Evolutionary conservation across 192 early-diverging fungal species (phyloP).

Genomic region (Borealophlyctis nickersoniae): DNA sequence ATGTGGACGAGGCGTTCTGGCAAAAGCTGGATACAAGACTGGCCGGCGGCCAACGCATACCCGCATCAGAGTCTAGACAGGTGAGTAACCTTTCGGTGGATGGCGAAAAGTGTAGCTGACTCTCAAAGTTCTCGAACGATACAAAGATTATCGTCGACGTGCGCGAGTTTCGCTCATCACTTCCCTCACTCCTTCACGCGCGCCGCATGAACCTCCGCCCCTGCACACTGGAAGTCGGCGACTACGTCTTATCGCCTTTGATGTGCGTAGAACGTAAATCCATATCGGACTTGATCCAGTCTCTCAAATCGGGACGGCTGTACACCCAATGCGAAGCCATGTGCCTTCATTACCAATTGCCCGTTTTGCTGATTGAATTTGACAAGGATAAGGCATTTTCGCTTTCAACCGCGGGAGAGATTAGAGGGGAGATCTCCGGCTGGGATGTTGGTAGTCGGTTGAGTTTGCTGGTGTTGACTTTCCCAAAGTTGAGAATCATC

Average conservation of each 20-base stretch:
- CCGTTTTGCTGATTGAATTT: conserved; percentile 90
- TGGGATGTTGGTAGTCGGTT: conserved; percentile 34
- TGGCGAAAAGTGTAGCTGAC: background rate
- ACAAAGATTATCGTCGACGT: conserved; percentile 75
- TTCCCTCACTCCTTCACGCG: conserved; percentile 84
- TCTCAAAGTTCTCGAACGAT: conserved; percentile 10
- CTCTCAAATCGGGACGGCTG: conserved; percentile 78
- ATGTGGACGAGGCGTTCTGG: conserved; percentile 52
- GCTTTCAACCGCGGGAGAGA: conserved; percentile 8
- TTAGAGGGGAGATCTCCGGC: conserved; percentile 6
- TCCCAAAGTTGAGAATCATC: conserved; percentile 78
- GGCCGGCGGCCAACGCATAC: conserved; percentile 55
- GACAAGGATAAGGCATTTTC: conserved; percentile 79
- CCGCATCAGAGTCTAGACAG: conserved; percentile 20
- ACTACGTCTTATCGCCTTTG: conserved; percentile 83
- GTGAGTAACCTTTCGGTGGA: conserved; percentile 5
- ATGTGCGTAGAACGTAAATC: conserved; percentile 93
- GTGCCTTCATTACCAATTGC: conserved; percentile 73
- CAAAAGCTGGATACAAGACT: conserved; percentile 55
- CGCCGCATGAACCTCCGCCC: conserved; percentile 72
- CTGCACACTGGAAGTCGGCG: conserved; percentile 86
- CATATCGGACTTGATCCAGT: conserved; percentile 80
- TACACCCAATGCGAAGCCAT: conserved; percentile 90
- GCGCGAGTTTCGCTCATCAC: conserved; percentile 86
- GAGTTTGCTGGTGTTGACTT: conserved; percentile 68